phyloP scores from a whole-genome alignment of 345 rosid species.

The Salix exigua region DNA sequence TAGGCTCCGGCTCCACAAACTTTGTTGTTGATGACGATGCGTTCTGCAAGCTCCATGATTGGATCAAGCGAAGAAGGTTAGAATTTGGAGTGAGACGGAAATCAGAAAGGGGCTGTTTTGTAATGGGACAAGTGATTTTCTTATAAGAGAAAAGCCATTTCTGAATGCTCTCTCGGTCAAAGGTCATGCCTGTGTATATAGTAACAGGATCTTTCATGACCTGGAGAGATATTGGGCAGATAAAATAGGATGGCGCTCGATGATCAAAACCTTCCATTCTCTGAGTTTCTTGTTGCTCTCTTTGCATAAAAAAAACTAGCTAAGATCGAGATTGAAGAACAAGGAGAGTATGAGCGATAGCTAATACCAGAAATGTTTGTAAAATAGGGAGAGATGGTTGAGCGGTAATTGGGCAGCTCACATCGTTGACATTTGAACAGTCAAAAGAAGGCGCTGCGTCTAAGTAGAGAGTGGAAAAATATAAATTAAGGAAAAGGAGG shows the following conservation, averaged over 20 bases:
- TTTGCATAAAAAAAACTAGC: neutral
- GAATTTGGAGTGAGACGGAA: conserved; percentile 25
- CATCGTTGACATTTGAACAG: conserved; percentile 19
- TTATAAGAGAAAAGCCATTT: conserved; percentile 49
- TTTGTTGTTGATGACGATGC: neutral
- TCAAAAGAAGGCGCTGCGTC: neutral
- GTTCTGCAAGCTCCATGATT: conserved; percentile 9
- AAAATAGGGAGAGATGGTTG: neutral
- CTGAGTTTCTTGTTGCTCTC: neutral
- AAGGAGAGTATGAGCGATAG: too few species aligned
- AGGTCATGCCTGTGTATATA: conserved; percentile 47
- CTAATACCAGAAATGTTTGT: too few species aligned
- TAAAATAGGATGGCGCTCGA: conserved; percentile 8
- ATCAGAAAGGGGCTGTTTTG: conserved; percentile 18
- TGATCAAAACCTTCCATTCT: conserved; percentile 5
- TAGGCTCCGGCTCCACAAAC: neutral
- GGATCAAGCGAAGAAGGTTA: conserved; percentile 27
- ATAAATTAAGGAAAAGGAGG: neutral
- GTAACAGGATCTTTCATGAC: conserved; percentile 51
- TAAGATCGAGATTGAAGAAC: neutral
- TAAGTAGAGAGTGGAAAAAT: too few species aligned
- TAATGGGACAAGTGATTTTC: conserved; percentile 37
- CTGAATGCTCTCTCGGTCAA: conserved; percentile 45
- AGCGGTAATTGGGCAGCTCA: neutral
- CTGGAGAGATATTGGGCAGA: conserved; percentile 25